Base-by-base conservation (phyloP, 2,329 filamentous ascomycete species). In the Rutstroemia sp. region DNA sequence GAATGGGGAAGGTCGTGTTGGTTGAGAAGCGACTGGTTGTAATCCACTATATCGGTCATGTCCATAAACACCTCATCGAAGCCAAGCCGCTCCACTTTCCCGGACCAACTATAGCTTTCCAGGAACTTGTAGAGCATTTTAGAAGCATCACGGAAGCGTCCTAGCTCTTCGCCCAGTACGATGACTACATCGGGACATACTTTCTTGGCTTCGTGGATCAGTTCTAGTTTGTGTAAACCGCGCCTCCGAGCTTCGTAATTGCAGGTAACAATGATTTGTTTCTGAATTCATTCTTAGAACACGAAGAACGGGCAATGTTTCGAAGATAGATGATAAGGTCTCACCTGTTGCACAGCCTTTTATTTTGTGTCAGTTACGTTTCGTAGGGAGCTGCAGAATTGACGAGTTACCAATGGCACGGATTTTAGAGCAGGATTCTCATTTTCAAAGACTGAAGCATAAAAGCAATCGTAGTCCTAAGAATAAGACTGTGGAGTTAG, bases 381-480 rank as follows among this genome's bases (percentile, higher is more conserved):
- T 58, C 27, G 18, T 23, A 38, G 16, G 16, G 23, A n/a, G 19
- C 25, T 49, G 41, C 23, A 90, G 88, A 58, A 96, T 46, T 16
- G 21, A 12, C 12, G 42, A 46, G 12, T 84, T 38, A 90, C 92
- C 37, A 97, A 75, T 6, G 91, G 90, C 18, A 87, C 73, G 1
- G 79, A 77, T 67, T 83, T 90, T 57, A 96, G 76, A 2, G 79
- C 75, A 0, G 91, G 90, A 62, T 88, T 84, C 68, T 88, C 86
- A 62, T 86, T 86, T 73, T 96, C 91, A 63, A 94, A 86, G 8
- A 70, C 91, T 50, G 90, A 90, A 21, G 92, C 92, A 71, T 97
- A 97, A 76, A 97, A 97, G 75, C 90, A 95, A 74, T 92, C 89
- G 70, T 91, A 89, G 71, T 89, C 84, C 83, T 87, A 56, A 27